Evolutionary conservation across 768 basidiomycete species (phyloP), one percentile per base, ranked within the genome.

Genomic region (Pisolithus marmoratus): DNA sequence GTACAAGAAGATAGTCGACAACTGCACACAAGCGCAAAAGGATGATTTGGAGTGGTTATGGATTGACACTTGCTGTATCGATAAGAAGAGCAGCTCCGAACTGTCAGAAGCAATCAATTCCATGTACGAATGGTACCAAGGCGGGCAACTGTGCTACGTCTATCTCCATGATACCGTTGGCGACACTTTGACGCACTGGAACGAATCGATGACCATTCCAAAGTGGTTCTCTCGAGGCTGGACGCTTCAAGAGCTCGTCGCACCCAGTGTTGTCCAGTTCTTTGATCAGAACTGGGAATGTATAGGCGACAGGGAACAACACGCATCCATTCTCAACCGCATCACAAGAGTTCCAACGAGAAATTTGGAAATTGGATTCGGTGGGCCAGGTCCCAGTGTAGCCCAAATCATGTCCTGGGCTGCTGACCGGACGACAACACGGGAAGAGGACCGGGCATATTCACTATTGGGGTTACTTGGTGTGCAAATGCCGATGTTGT

Each of bases 81-180:
- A n/a, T n/a, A n/a, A n/a, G n/a, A n/a, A n/a, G n/a, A n/a, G n/a
- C n/a, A n/a, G n/a, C n/a, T n/a, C n/a, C n/a, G n/a, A n/a, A n/a
- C n/a, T n/a, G n/a, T n/a, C n/a, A n/a, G n/a, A n/a, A n/a, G n/a
- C n/a, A n/a, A n/a, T n/a, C n/a, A n/a, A n/a, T n/a, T n/a, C n/a
- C n/a, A n/a, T n/a, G 60, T 55, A 51, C 29, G 20, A 17, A 19
- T 61, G 60, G 60, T 60, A 58, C 48, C 22, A 50, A 14, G 48
- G 52, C 17, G 44, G 54, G 7, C 42, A 38, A 49, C 41, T 52
- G 54, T 49, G 37, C 54, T 27, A 27, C 22, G 41, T 11, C n/a
- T 11, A 11, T 4, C 23, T 20, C 8, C 23, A 11, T 23, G 8
- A 20, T 23, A 19, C 23, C 12, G n/a, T 5, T 24, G 23, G 24